Percentiles rank a stretch among this genome's conserved stretches.
phyloP scores from a whole-genome alignment of 148 eudicot species.

The Beta vulgaris region DNA sequence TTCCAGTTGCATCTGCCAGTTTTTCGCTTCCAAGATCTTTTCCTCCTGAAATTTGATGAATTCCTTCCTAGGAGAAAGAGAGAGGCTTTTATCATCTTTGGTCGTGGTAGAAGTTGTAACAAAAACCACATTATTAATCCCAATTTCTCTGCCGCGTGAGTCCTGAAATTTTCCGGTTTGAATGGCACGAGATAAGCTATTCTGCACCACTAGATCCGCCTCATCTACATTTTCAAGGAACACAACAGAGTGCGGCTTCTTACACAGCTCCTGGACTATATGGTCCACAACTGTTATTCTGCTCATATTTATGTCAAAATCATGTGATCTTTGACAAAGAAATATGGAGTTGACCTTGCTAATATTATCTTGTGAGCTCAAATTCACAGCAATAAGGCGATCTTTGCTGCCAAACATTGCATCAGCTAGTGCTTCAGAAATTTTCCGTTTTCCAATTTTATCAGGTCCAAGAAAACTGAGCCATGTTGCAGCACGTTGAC shows the following conservation, averaged over 20 bases:
- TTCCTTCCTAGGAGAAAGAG: constrained; percentile 30
- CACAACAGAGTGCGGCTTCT: constrained; percentile 65
- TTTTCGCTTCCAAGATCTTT: constrained; percentile 53
- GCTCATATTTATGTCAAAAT: constrained; percentile 36
- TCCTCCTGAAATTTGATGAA: constrained; percentile 56
- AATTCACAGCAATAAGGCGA: constrained; percentile 51
- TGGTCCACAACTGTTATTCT: constrained; percentile 64
- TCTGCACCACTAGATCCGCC: constrained; percentile 60
- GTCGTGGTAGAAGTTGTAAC: constrained; percentile 33
- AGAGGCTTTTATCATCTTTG: constrained; percentile 19
- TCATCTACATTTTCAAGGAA: constrained; percentile 76
- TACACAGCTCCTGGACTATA: constrained; percentile 65
- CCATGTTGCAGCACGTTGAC: constrained; percentile 50
- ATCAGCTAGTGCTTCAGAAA: constrained; percentile 65
- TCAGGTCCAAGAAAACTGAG: constrained; percentile 67
- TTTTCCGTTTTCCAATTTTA: constrained; percentile 58
- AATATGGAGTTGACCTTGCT: constrained; percentile 38
- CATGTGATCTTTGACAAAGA: constrained; percentile 30
- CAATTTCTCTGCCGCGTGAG: constrained; percentile 64
- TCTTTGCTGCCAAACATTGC: constrained; percentile 61
- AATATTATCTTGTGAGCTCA: constrained; percentile 44
- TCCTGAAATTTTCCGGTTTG: constrained; percentile 63
- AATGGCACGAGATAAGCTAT: constrained; percentile 65
- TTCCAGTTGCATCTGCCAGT: constrained; percentile 57
- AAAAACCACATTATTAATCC: constrained; percentile 45